Evolutionary conservation across 176 grass and related monocot species (phyloP).

Genomic region (Alloteropsis semialata): DNA sequence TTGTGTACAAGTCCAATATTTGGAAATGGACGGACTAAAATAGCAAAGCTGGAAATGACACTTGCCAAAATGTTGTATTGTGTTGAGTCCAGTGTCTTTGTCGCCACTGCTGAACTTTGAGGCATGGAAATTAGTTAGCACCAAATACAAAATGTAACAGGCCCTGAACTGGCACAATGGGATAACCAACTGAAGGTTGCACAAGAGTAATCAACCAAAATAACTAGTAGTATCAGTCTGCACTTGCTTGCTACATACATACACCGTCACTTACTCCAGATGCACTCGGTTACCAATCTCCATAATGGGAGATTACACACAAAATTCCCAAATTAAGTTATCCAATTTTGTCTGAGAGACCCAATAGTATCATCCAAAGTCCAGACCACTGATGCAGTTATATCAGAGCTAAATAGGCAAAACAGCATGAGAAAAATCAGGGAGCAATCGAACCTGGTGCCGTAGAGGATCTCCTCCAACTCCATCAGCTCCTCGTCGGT

Average conservation of each 20-base stretch:
- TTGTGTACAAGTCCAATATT: neutral
- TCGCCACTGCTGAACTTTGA: neutral
- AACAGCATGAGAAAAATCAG: neutral
- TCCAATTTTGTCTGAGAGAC: neutral
- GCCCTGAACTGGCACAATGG: neutral
- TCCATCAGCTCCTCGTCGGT: constrained; percentile 77
- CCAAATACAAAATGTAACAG: constrained; percentile 1
- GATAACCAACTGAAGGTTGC: neutral
- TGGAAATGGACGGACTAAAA: neutral
- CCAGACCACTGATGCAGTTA: neutral
- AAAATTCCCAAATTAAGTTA: neutral
- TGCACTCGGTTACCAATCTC: neutral
- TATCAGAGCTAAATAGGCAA: neutral
- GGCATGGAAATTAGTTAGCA: neutral
- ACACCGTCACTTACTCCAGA: neutral
- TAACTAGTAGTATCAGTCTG: neutral
- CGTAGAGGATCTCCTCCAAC: constrained; percentile 80
- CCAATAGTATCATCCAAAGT: neutral
- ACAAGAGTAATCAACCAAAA: neutral
- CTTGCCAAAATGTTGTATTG: neutral
- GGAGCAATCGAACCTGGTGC: constrained; percentile 57
- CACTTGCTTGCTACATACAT: neutral
- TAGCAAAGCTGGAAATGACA: neutral
- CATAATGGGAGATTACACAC: too few relatives aligned
- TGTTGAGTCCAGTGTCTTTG: neutral